Evolutionary conservation across 257 asterid genomes (phyloP), one percentile per base, ranked within the genome.

Genomic region (Scutellaria baicalensis): DNA sequence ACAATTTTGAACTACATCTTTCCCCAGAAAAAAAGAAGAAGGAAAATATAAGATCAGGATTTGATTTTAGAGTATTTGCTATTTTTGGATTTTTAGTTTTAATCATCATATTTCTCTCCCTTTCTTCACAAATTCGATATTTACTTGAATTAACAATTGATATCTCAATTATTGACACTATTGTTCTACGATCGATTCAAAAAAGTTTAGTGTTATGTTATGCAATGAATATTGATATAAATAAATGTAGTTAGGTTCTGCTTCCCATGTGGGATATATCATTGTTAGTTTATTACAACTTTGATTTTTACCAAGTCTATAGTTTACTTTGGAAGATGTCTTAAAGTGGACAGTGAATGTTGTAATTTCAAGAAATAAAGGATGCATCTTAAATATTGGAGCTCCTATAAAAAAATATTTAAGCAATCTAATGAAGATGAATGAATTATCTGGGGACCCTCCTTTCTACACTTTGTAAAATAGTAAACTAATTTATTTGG

Each of bases 221-320:
- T 68, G 59, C 27, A 35, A 36, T 47, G 21, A 14, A 31, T 57
- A 12, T 35, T 40, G 11, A 36, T 60, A 50, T 44, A 56, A 14
- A 51, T 14, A 27, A 63, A 51, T 63, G n/a, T 42, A 72, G 52
- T 31, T 45, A 27, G 31, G 52, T 68, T 69, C 14, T 69, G 71
- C 71, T 70, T 65, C 70, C 71, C 74, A 59, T 75, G 80, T 75
- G 80, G 40, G 68, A 70, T n/a, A n/a, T n/a, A n/a, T 63, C 42
- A 48, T 5, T 66, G 40, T 62, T 62, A 7, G 13, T 63, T 31
- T 65, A 56, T 45, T 64, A 8, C 75, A 17, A 42, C 23, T 45
- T 55, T 54, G n/a, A n/a, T 39, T 47, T 52, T 52, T 18, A 18
- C 14, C 35, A 33, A 57, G 54, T 49, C 40, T 20, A 12, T 7